A percentile compares a stretch with the other conserved stretches of the same genome.
These are phyloP conservation scores for Ceriops decandra DNA, from an alignment of 345 rosid genomes.

Conservation along the genomic window DNA sequence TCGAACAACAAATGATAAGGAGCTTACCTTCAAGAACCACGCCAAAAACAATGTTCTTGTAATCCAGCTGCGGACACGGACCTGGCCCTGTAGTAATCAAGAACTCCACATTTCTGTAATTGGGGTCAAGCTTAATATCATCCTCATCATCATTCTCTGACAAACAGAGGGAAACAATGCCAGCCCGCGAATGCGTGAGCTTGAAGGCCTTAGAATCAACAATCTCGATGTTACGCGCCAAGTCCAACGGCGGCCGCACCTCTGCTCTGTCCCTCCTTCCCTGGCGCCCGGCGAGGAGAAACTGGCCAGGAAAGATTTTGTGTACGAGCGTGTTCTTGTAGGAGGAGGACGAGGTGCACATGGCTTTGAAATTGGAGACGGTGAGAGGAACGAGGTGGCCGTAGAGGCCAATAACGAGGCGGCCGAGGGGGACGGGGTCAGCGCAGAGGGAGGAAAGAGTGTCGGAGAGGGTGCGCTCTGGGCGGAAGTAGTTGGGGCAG, in stretches of 20 bases:
- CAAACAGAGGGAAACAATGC: conserved; percentile 68
- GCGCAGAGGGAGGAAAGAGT: conserved; percentile 46
- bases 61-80: conserved; percentile 75
- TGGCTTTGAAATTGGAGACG: conserved; percentile 76
- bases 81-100: conserved; percentile 89
- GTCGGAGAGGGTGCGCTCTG: conserved; percentile 46
- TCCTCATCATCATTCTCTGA: conserved; percentile 91
- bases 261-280: conserved; percentile 59
- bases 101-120: conserved; percentile 81
- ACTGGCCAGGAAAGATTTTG: conserved; percentile 75
- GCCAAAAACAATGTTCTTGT: conserved; percentile 83
- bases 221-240: conserved; percentile 63
- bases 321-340: conserved; percentile 77
- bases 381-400: conserved; percentile 72
- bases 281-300: conserved; percentile 75
- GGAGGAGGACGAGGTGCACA: conserved; percentile 58
- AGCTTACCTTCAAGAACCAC: conserved; percentile 76
- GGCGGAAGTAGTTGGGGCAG: conserved; percentile 68
- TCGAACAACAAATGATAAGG: background rate
- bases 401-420: conserved; percentile 73
- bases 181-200: conserved; percentile 56
- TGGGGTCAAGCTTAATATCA: conserved; percentile 57
- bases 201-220: conserved; percentile 63
- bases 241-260: conserved; percentile 34
- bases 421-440: conserved; percentile 61